Percentiles rank a stretch among this genome's conserved stretches.
Conservation (phyloP, 129 eudicot genomes). For the Apium graveolens region DNA sequence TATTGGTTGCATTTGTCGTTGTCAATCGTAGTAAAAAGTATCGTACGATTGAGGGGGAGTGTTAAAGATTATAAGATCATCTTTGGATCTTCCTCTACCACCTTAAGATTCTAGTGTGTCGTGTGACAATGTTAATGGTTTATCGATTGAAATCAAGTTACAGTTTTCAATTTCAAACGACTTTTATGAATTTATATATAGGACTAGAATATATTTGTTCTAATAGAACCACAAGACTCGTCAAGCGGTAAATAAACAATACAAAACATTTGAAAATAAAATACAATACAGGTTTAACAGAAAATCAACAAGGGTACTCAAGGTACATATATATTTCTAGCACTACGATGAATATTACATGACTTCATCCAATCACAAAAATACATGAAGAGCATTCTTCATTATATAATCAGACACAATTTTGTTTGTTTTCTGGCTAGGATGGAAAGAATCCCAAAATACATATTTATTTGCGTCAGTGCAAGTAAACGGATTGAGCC, state of each 20-base stretch:
- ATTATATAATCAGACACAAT: slow-evolving; percentile 46
- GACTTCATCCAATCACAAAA: slow-evolving; percentile 9
- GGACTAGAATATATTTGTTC: neutral
- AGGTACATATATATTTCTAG: neutral
- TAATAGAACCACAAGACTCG: too few species aligned
- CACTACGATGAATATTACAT: neutral
- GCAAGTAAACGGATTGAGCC: slow-evolving; percentile 52
- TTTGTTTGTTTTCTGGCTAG: slow-evolving; percentile 47
- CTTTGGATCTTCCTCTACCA: too few species aligned
- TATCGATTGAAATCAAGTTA: too few species aligned
- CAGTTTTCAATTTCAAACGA: too few species aligned
- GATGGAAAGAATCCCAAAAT: slow-evolving; percentile 90
- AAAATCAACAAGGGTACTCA: neutral
- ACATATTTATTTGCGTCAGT: slow-evolving; percentile 58
- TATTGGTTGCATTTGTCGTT: too few species aligned
- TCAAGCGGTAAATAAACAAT: neutral
- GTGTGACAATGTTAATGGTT: too few species aligned
- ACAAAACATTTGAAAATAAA: neutral
- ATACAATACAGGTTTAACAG: too few species aligned
- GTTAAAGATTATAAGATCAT: too few species aligned
- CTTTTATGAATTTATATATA: neutral
- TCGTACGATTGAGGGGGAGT: too few species aligned
- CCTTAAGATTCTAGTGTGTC: too few species aligned
- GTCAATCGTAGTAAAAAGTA: too few species aligned
- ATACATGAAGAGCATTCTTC: slow-evolving; percentile 25